phyloP scores from a whole-genome alignment of 441 rosid species.

The Biscutella laevigata region DNA sequence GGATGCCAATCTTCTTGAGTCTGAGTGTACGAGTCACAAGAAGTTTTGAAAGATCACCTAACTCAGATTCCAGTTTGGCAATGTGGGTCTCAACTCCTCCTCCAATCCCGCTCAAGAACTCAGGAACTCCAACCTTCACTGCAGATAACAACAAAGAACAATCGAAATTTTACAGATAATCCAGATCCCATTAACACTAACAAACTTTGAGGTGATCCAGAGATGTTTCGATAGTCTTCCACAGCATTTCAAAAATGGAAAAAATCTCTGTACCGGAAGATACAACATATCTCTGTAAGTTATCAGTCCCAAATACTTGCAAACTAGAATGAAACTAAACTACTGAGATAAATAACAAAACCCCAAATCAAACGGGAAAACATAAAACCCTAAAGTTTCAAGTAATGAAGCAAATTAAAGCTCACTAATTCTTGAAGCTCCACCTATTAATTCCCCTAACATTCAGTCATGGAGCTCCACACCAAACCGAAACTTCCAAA shows the following conservation, averaged over 20 bases:
- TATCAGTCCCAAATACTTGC: too few species aligned
- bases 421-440: neutral
- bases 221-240: neutral
- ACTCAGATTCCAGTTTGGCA: conserved; percentile 56
- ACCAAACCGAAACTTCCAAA: too few species aligned
- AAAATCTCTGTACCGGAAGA: too few species aligned
- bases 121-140: conserved; percentile 55
- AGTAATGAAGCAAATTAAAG: neutral
- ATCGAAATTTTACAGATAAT: too few species aligned
- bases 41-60: conserved; percentile 43
- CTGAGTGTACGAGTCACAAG: conserved; percentile 43
- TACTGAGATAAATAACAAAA: too few species aligned
- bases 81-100: conserved; percentile 47
- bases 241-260: too few species aligned
- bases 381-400: too few species aligned
- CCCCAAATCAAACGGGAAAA: too few species aligned
- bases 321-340: too few species aligned
- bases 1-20: conserved; percentile 54
- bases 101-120: conserved; percentile 56
- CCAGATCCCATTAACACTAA: too few species aligned
- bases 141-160: too few species aligned
- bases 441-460: neutral
- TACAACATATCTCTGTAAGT: neutral
- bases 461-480: neutral
- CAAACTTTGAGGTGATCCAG: neutral